Base-by-base conservation (phyloP, 208 protist species). In the Naegleria fowleri region DNA sequence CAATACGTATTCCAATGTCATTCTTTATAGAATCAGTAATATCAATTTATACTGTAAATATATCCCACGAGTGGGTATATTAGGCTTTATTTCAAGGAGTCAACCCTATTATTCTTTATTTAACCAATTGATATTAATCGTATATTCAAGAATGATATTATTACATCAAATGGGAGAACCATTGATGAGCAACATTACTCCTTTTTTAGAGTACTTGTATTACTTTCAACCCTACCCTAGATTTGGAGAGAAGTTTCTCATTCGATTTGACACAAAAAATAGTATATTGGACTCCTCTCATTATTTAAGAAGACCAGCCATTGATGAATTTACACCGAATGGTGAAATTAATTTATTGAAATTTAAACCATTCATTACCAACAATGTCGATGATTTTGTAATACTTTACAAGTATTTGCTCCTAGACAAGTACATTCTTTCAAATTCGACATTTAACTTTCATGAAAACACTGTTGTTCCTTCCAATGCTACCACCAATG, bases 261-360 rank as follows among this genome's bases (percentile, higher is more conserved):
- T 67, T 67, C 11, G 55, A 67, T 67, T 29, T 67, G 55, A 67
- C 19, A 67, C 55, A 1, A 67, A 67, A 67, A 67, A 67, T 67
- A 29, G 19, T 29, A 67, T 67, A 67, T 19, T 67, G 19, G 55
- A 67, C 22, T 67, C 55, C 1, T 67, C 55, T 29, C 55, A 67
- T 67, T 67, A 67, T 67, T 67, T 67, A 67, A 67, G 55, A 67
- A 67, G 55, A 67, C 55, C 55, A 29, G 11, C 55, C 11, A 67
- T 67, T 67, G 55, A 67, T 67, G 55, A 67, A 67, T 67, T 67
- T 67, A 67, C 22, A 29, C 2, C 55, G 1, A 29, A 29, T 67
- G 55, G 55, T 67, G 55, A 67, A 67, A 67, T 67, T 67, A 67
- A 67, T 67, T 67, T 67, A 67, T 67, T 67, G 22, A 67, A 67